These are phyloP conservation scores for Aspergillus alliaceus DNA, from an alignment of 2,329 filamentous ascomycete genomes.

Conservation along the genomic window DNA sequence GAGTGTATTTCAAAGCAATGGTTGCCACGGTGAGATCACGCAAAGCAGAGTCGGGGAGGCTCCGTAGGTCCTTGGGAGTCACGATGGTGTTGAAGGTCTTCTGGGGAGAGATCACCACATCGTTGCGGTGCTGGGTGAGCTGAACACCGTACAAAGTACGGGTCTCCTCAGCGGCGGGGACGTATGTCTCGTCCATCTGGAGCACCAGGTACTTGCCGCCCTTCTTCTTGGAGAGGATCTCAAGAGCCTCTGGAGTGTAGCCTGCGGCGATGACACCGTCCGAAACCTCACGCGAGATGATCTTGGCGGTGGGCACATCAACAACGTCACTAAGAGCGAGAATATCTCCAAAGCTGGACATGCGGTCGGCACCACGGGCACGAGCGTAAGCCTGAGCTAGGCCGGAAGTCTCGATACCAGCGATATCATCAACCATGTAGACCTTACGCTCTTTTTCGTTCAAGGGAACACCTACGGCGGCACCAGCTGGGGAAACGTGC, in stretches of 20 bases:
- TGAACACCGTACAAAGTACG: conserved; percentile 88
- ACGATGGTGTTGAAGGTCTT: conserved; percentile 81
- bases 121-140: conserved; percentile 89
- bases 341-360: conserved; percentile 97
- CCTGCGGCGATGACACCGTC: conserved; percentile 93
- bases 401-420: conserved; percentile 78
- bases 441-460: conserved; percentile 89
- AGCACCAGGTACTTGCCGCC: conserved; percentile 94
- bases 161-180: conserved; percentile 71
- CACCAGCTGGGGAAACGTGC: conserved; percentile 95
- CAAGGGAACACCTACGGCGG: conserved; percentile 87
- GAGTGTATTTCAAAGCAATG: conserved; percentile 96
- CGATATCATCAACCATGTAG: conserved; percentile 97
- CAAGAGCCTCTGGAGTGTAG: conserved; percentile 81
- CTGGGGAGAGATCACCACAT: conserved; percentile 78
- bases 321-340: conserved; percentile 90
- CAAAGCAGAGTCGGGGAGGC: conserved; percentile 76
- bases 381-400: conserved; percentile 95
- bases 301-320: conserved; percentile 90
- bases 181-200: conserved; percentile 87
- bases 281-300: conserved; percentile 96
- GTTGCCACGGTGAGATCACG: conserved; percentile 93
- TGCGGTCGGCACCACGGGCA: conserved; percentile 91
- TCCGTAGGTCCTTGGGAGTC: conserved; percentile 73
- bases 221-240: conserved; percentile 97